Conservation (phyloP, 805 yeast genomes). For the Kuraishia floccosa region DNA sequence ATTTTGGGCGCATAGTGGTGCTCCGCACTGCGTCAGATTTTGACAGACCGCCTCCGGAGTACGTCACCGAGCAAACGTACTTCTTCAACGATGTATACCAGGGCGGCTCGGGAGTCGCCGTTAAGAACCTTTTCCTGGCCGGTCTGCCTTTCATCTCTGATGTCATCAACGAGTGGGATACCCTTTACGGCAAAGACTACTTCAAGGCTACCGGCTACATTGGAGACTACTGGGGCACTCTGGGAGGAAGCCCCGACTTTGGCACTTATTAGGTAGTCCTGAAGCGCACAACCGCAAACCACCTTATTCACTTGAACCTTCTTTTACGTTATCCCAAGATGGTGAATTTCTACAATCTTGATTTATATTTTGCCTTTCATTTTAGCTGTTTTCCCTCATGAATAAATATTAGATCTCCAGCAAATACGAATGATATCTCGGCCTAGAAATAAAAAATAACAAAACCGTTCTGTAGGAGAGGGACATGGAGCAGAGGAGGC, state of each 20-base stretch:
- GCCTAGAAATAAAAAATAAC: too few relatives aligned
- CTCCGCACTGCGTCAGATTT: constrained; percentile 46
- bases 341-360: background rate
- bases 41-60: constrained; percentile 37
- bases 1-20: constrained; percentile 38
- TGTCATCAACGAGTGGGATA: constrained; percentile 31
- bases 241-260: constrained; percentile 27
- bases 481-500: too few relatives aligned
- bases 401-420: too few relatives aligned
- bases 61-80: constrained; percentile 25
- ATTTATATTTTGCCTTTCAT: background rate
- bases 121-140: constrained; percentile 35
- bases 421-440: too few relatives aligned
- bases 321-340: constrained; percentile 1
- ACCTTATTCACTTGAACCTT: too few relatives aligned
- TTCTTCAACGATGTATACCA: constrained; percentile 31
- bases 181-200: constrained; percentile 10
- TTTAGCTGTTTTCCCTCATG: too few relatives aligned
- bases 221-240: constrained; percentile 41
- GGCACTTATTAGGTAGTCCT: constrained; percentile 8
- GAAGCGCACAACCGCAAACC: too few relatives aligned
- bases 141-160: constrained; percentile 40
- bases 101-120: constrained; percentile 34
- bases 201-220: constrained; percentile 34
- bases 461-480: too few relatives aligned